A percentile compares a stretch with the other conserved stretches of the same genome.
Conservation (phyloP, 805 yeast genomes). For the Candida hungchunana region DNA sequence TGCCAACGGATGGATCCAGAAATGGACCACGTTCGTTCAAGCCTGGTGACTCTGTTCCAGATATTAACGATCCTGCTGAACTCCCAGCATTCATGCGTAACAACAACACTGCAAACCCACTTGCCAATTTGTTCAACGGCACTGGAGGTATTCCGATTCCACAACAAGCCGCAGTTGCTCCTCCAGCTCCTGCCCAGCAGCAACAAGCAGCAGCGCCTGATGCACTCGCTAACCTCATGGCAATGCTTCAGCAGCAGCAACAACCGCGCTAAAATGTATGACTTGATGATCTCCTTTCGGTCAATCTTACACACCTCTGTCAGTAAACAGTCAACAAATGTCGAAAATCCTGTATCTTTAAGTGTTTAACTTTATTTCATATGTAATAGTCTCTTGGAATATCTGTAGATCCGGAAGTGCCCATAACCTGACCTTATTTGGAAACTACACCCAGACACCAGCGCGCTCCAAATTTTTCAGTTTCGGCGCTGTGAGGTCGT, state of each 20-base stretch:
- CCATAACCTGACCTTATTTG: constrained; percentile 6
- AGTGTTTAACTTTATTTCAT: too few relatives aligned
- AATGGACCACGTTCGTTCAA: constrained; percentile 80
- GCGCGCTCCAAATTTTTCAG: constrained; percentile 9
- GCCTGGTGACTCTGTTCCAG: constrained; percentile 47
- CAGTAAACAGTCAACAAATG: too few relatives aligned
- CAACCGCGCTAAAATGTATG: too few relatives aligned
- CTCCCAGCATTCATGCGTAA: constrained; percentile 30
- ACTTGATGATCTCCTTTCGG: too few relatives aligned
- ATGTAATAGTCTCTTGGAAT: too few relatives aligned
- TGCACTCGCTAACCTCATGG: constrained; percentile 38
- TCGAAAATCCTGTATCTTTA: too few relatives aligned
- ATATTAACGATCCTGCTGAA: constrained; percentile 22
- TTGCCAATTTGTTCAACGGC: constrained; percentile 41
- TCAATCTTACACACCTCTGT: too few relatives aligned
- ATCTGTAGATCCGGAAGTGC: too few relatives aligned
- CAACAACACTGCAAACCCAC: constrained; percentile 40
- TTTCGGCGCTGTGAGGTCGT: constrained; percentile 1
- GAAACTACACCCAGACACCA: constrained; percentile 7
- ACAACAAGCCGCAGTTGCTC: constrained; percentile 14
- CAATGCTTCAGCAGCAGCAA: constrained; percentile 37
- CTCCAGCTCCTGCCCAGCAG: constrained; percentile 8
- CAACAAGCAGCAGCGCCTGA: constrained; percentile 28
- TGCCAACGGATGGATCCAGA: constrained; percentile 86
- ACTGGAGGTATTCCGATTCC: constrained; percentile 10